Base-by-base conservation (phyloP, 768 basidiomycete species). In the Tricholoma sp. region DNA sequence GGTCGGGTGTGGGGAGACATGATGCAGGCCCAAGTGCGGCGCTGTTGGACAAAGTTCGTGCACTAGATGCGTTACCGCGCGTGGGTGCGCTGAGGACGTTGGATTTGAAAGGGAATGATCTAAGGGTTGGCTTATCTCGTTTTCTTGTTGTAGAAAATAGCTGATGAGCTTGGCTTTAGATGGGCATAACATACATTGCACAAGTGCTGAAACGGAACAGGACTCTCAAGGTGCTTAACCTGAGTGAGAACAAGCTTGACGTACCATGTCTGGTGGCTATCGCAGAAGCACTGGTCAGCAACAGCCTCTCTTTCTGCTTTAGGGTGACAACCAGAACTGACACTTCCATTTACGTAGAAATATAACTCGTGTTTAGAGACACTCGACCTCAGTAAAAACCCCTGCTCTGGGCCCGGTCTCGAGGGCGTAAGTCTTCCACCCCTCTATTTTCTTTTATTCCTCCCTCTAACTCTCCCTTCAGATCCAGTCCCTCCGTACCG, bases 141-240 rank as follows among this genome's bases (percentile, higher is more conserved):
- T 28, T 47, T 47, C 13, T 45, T 8, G 9, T 6, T 12, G 4
- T 9, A 10, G 45, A 4, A 55, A 41, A 39, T 32, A 12, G 47
- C 20, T 52, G 34, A 41, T 55, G 49, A n/a, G n/a, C n/a, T 44
- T 56, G 53, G 34, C 39, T 36, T 20, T 37, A 80, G 79, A 81
- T 71, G 42, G 95, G 96, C 0, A 87, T 98, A 34, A 83, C 82
- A 0, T 98, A 97, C 65, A 83, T 98, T 49, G 88, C 94, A 0
- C 95, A 98, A 71, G 96, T 98, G 0, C 76, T 98, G 59, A 98
- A 98, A 67, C 86, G 96, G 36, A 98, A 99, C 70, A 78, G 94
- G 44, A 98, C 96, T 3, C 76, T 98, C 44, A 97, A 96, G 71
- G 87, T 98, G 5, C 78, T 98, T 24, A 98, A 98, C 69, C 73